Evolutionary conservation across 1,139 yeast species (phyloP).

Genomic region (Suhomyces atakaporum): DNA sequence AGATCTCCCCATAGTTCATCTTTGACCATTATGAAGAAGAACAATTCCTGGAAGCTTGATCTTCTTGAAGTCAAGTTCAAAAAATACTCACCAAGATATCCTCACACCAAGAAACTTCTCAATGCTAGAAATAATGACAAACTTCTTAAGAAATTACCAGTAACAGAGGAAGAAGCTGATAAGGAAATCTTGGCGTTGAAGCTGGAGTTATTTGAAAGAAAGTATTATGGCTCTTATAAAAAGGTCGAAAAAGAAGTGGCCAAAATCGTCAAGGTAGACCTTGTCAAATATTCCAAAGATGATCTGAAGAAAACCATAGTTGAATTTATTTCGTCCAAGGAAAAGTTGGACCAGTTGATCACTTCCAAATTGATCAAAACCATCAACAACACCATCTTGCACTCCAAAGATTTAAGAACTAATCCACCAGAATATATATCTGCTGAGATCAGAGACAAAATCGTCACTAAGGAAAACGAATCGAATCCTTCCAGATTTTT

Average conservation of each 20-base stretch:
- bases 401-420: constrained; percentile 27
- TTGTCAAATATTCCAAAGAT: constrained; percentile 20
- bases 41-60: constrained; percentile 48
- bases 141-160: constrained; percentile 44
- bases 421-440: constrained; percentile 39
- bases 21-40: constrained; percentile 12
- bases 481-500: constrained; percentile 53
- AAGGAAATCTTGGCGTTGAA: constrained; percentile 48
- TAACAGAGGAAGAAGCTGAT: constrained; percentile 42
- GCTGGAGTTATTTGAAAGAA: constrained; percentile 47
- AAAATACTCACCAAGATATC: constrained; percentile 51
- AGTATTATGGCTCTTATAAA: constrained; percentile 49
- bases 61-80: constrained; percentile 51
- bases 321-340: constrained; percentile 22
- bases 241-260: constrained; percentile 42
- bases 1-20: not conserved
- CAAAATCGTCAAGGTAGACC: constrained; percentile 29
- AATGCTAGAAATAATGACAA: constrained; percentile 49
- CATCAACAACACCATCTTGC: constrained; percentile 26
- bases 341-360: constrained; percentile 28
- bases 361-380: constrained; percentile 37
- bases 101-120: constrained; percentile 52
- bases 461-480: constrained; percentile 30
- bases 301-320: constrained; percentile 26
- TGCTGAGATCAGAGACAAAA: constrained; percentile 22